These are phyloP conservation scores for Trichophyton rubrum DNA, from an alignment of 2,329 filamentous ascomycete genomes.

Conservation along the genomic window DNA sequence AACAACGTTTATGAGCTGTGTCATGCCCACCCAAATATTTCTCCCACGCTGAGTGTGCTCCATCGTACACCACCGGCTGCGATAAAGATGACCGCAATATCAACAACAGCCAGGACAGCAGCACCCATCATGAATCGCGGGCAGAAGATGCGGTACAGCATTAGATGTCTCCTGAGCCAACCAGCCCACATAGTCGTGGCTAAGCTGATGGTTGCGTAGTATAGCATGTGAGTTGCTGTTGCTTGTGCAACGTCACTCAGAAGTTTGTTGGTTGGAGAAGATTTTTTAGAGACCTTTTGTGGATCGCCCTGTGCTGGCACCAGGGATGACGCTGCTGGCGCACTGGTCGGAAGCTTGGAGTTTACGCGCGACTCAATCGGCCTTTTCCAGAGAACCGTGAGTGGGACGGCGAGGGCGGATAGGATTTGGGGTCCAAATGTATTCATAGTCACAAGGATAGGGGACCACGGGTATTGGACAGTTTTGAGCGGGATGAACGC, in stretches of 20 bases:
- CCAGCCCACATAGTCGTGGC: conserved; percentile 87
- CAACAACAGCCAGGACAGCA: conserved; percentile 58
- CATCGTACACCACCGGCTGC: conserved; percentile 61
- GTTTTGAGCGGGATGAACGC: conserved; percentile 80
- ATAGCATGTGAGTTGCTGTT: conserved; percentile 62
- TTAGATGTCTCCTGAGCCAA: conserved; percentile 76
- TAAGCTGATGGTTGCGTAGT: conserved; percentile 69
- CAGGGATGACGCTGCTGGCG: conserved; percentile 17
- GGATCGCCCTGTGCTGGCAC: neutral
- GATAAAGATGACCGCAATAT: conserved; percentile 58
- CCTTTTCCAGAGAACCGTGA: conserved; percentile 80
- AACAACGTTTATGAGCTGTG: conserved; percentile 16
- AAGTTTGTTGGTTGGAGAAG: conserved; percentile 29
- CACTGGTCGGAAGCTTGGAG: conserved; percentile 12
- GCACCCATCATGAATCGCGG: conserved; percentile 81
- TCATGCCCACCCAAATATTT: conserved; percentile 75
- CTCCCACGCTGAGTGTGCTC: conserved; percentile 65
- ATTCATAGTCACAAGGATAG: conserved; percentile 69
- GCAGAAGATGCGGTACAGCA: conserved; percentile 90
- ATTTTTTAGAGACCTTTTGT: conserved; percentile 12
- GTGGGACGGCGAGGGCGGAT: conserved; percentile 63
- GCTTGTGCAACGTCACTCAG: conserved; percentile 59
- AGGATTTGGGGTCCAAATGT: conserved; percentile 83
- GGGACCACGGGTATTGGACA: conserved; percentile 81
- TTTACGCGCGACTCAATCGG: conserved; percentile 51